Evolutionary conservation across 2,329 filamentous ascomycete genomes (phyloP).

Genomic region (Neonectria neomacrospora): DNA sequence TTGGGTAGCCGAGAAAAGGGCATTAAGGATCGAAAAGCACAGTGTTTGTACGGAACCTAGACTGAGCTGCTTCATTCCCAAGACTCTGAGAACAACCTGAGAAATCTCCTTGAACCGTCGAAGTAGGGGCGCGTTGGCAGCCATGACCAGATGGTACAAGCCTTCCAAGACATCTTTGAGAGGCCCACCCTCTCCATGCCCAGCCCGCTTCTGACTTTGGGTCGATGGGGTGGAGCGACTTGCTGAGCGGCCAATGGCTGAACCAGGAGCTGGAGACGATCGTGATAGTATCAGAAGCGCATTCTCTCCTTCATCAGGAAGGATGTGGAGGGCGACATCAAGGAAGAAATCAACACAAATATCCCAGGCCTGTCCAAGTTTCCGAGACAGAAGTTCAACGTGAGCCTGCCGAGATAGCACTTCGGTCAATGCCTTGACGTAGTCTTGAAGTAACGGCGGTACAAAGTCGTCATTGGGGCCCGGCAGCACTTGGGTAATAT

Average conservation of each 20-base stretch:
- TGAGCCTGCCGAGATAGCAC: conserved; percentile 80
- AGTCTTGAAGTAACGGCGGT: conserved; percentile 77
- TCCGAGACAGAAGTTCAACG: conserved; percentile 77
- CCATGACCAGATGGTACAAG: conserved; percentile 70
- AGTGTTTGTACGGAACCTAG: conserved; percentile 74
- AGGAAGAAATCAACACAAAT: conserved; percentile 77
- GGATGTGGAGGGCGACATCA: conserved; percentile 64
- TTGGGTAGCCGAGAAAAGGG: conserved; percentile 71
- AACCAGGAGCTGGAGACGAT: conserved; percentile 59
- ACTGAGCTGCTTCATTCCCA: conserved; percentile 68
- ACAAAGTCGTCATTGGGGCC: conserved; percentile 70
- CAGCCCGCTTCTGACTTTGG: conserved; percentile 46
- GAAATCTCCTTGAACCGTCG: conserved; percentile 67
- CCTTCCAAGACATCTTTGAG: conserved; percentile 65
- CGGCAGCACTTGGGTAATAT: conserved; percentile 81
- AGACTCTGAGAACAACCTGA: conserved; percentile 66
- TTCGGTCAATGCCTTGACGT: conserved; percentile 78
- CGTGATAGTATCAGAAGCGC: conserved; percentile 50
- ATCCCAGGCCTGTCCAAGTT: conserved; percentile 72
- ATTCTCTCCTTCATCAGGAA: conserved; percentile 53
- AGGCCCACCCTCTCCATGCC: conserved; percentile 47
- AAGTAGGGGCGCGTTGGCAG: conserved; percentile 74
- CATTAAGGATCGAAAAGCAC: conserved; percentile 81
- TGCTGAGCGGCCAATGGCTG: conserved; percentile 44
- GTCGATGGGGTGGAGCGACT: conserved; percentile 45